Base-by-base conservation (phyloP, 2,329 filamentous ascomycete species). In the Lachnellula arida region DNA sequence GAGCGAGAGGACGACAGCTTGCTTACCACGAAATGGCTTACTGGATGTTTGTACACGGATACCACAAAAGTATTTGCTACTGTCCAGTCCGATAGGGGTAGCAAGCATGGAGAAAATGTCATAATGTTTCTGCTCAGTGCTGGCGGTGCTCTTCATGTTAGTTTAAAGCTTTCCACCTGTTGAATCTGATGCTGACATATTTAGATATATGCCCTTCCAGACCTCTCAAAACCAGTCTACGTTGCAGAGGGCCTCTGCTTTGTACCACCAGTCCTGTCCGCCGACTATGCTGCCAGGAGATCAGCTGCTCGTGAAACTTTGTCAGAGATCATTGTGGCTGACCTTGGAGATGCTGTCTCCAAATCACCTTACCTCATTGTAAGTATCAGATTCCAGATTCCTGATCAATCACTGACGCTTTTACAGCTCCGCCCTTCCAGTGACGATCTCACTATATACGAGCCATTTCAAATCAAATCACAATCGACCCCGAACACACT, bases 401-500 rank as follows among this genome's bases (percentile, higher is more conserved):
- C 3, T 23, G 25, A 23, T n/a, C 12, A 7, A 35, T 25, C 28
- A 23, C 61, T 65, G 51, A 63, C 50, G 37, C 6, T 48, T 5
- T 56, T 23, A 14, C 53, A 91, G 88, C 76, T 92, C 28, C 88
- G 93, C 50, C 90, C 90, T 49, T 79, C 82, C 9, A 86, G 84
- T 57, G 88, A 96, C 61, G 92, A 97, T 67, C 75, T 97, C 35
- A 87, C 88, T 11, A 81, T 97, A 46, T 99, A 97, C 69, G 85
- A 94, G 68, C 91, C 93, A 1, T 87, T 91, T 63, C 78, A 82
- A 43, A 75, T 75, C 58, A 73, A 68, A 40, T 68, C 67, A 28
- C 25, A 55, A 3, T 49, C 56, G 32, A 50, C 62, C 46, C 22
- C 58, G 11, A 51, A 51, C 28, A 46, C 60, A 3, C 59, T 70